phyloP scores from a whole-genome alignment of 2,329 filamentous ascomycete genomes.

The Ceratocystis alfenasii region DNA sequence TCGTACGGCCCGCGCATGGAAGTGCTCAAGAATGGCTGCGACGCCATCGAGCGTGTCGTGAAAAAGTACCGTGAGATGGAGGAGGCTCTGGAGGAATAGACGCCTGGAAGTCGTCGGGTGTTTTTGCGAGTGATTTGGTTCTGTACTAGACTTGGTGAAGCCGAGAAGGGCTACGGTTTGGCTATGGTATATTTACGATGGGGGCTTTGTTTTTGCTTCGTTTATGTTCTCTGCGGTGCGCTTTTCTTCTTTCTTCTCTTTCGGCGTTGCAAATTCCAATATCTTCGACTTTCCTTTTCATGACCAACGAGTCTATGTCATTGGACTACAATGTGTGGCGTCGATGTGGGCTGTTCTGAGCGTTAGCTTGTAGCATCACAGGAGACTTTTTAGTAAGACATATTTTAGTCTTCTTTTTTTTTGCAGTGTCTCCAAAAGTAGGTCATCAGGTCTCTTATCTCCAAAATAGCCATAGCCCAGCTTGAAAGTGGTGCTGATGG shows the following conservation, averaged over 20 bases:
- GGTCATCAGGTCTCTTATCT: background rate
- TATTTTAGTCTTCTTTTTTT: background rate
- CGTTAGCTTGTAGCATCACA: too few species aligned
- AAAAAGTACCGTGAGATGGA: conserved; percentile 44
- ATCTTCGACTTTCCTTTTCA: background rate
- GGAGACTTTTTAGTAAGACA: too few species aligned
- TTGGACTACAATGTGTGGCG: background rate
- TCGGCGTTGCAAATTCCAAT: conserved; percentile 1
- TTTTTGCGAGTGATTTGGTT: background rate
- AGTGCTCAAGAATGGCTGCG: conserved; percentile 61
- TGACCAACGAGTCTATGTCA: background rate
- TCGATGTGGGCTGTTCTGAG: background rate
- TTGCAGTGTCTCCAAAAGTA: background rate
- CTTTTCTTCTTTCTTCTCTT: background rate
- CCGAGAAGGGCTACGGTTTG: background rate
- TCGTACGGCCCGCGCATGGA: conserved; percentile 79
- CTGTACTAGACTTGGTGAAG: background rate
- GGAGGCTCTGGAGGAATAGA: conserved; percentile 21
- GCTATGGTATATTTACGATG: background rate
- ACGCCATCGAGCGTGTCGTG: conserved; percentile 74
- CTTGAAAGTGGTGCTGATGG: background rate
- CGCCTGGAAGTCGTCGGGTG: background rate
- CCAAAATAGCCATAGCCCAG: background rate
- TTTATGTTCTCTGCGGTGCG: background rate
- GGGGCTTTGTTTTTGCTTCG: background rate